A percentile compares a stretch with the other conserved stretches of the same genome.
Evolutionary conservation across 768 basidiomycete species (phyloP).

Genomic region (Psilocybe subaeruginosa): DNA sequence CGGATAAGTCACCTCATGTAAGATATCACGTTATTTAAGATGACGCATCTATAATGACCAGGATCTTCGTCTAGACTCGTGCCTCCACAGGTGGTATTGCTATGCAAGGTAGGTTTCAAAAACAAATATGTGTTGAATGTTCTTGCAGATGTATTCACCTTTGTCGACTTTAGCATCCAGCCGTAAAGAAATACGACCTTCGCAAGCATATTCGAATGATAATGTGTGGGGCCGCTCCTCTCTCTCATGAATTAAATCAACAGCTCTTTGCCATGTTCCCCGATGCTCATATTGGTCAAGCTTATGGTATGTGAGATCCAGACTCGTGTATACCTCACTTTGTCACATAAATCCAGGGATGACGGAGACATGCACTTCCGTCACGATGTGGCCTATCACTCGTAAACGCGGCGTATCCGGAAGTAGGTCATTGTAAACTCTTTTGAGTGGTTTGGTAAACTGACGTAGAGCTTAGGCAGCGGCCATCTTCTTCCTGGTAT

Average conservation of each 20-base stretch:
- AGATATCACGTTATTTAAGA: constrained; percentile 12
- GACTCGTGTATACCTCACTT: too few species aligned
- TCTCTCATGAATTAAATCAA: constrained; percentile 54
- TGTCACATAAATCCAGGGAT: constrained; percentile 43
- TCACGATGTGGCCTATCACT: constrained; percentile 50
- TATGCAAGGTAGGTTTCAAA: constrained; percentile 50
- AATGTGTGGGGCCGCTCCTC: constrained; percentile 62
- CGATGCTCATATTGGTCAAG: constrained; percentile 57
- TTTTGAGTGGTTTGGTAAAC: background rate
- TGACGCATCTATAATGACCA: background rate
- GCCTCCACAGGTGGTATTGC: constrained; percentile 57
- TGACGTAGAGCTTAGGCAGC: constrained; percentile 33
- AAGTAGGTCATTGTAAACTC: constrained; percentile 29
- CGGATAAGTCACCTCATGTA: constrained; percentile 58
- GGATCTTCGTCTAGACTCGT: constrained; percentile 43
- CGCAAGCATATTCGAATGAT: constrained; percentile 43
- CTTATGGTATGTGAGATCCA: constrained; percentile 44
- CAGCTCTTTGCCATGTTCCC: constrained; percentile 54
- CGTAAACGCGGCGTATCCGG: constrained; percentile 55
- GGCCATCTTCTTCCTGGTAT: constrained; percentile 62
- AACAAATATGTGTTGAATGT: background rate
- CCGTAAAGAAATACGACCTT: constrained; percentile 52
- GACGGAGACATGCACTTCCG: constrained; percentile 65
- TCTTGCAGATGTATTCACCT: background rate
- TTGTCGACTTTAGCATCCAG: constrained; percentile 44